Base-by-base conservation (phyloP, 2,329 filamentous ascomycete species). In the Colletotrichum destructivum region DNA sequence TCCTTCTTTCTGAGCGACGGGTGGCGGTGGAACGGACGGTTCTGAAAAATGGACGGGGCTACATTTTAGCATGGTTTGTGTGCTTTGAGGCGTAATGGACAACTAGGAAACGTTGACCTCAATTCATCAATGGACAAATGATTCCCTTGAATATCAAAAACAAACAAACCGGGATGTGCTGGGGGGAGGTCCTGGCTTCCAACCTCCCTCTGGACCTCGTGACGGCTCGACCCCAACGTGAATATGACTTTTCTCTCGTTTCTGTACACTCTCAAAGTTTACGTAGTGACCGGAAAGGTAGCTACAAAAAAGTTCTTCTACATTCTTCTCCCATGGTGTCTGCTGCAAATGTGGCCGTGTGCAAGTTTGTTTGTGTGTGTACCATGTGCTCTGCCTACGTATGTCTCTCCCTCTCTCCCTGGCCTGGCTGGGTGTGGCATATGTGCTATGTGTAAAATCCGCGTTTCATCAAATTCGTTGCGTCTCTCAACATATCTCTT, bases 21-120 rank as follows among this genome's bases (percentile, higher is more conserved):
- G 64, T 62, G 54, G 66, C 54, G 64, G 69, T 71, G 69, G 71
- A 64, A 66, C 54, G 63, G 21, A 63, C 51, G 62, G 47, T 72
- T 67, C 60, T 66, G 69, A 73, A 73, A 68, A 62, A 62, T 35
- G 66, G 64, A 72, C 69, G 72, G 69, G 70, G 70, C 70, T 72
- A 73, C 70, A 72, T 71, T 69, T 72, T 67, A 73, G 73, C 73
- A 73, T 73, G 73, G 71, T 69, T 74, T 74, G 71, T 74, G 31
- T 35, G 57, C 68, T 74, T 70, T 71, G 73, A 71, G 73, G 73
- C 71, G 71, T 73, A 73, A 73, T 71, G 68, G 73, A 63, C 66
- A 73, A 74, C 71, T 73, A 74, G 68, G 73, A 73, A 72, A 74
- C 56, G 73, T 74, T 74, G 73, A 74, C 73, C 73, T 74, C 73